Percentiles rank a stretch among this genome's conserved stretches.
phyloP scores from a whole-genome alignment of 2,329 filamentous ascomycete species.

The Coniochaeta sp. region DNA sequence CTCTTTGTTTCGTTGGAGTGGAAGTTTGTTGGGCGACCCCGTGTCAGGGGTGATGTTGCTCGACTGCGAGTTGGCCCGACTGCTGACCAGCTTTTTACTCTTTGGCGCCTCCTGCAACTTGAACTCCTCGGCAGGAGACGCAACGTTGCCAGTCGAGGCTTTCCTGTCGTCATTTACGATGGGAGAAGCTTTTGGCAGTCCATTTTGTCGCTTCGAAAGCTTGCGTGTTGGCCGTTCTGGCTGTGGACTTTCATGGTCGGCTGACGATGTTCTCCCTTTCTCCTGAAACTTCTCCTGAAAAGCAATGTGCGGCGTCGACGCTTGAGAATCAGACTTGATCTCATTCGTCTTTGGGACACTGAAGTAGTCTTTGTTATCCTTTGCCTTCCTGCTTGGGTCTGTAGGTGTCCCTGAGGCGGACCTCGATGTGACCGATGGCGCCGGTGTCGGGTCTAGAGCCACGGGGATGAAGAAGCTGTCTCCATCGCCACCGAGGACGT shows the following conservation, averaged over 20 bases:
- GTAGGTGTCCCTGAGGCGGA: conserved; percentile 39
- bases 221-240: conserved; percentile 38
- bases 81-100: conserved; percentile 39
- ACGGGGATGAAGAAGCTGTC: conserved; percentile 72
- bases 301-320: conserved; percentile 78
- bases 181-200: conserved; percentile 22
- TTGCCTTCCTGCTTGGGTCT: conserved; percentile 35
- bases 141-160: conserved; percentile 24
- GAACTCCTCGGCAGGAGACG: conserved; percentile 47
- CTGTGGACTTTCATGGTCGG: conserved; percentile 49
- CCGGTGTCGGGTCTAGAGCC: conserved; percentile 62
- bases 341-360: conserved; percentile 34
- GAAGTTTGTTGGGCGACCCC: conserved; percentile 7
- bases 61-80: conserved; percentile 37
- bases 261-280: conserved; percentile 60
- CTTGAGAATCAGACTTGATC: conserved; percentile 39
- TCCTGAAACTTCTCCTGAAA: conserved; percentile 92
- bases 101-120: conserved; percentile 77
- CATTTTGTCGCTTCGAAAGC: conserved; percentile 31
- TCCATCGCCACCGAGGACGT: conserved; percentile 39
- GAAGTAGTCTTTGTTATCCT: conserved; percentile 57
- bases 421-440: conserved; percentile 44
- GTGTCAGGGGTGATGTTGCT: conserved; percentile 28
- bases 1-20: conserved; percentile 25
- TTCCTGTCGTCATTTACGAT: conserved; percentile 30